Evolutionary conservation across 225 moss, liverwort and hornwort genomes (phyloP).

Genomic region (Marchantia paleacea): DNA sequence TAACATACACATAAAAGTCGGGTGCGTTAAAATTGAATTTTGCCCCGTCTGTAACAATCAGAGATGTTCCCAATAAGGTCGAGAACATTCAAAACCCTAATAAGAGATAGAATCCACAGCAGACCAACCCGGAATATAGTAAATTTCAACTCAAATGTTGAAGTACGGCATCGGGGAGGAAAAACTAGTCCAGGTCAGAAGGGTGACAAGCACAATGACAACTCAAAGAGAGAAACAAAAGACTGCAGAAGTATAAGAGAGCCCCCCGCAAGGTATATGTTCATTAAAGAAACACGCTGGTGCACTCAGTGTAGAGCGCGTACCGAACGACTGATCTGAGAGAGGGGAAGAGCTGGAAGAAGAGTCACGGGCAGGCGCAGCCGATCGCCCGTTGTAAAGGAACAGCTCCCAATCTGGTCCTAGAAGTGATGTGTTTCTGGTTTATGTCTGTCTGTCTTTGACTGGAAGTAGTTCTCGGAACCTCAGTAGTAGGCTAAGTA

Average conservation of each 20-base stretch:
- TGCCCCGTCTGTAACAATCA: not conserved
- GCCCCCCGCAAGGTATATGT: not conserved
- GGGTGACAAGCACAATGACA: not conserved
- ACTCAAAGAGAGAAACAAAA: not conserved
- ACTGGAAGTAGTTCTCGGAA: not conserved
- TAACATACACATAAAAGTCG: not conserved
- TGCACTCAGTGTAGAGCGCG: not conserved
- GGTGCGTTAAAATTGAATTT: not conserved
- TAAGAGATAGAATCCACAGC: not conserved
- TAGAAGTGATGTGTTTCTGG: not conserved
- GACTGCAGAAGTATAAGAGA: not conserved
- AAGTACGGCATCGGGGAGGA: not conserved
- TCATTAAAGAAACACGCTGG: not conserved
- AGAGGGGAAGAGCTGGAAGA: not conserved
- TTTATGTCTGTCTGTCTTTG: constrained; percentile 6
- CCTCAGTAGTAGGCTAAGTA: not conserved
- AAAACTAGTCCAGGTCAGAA: not conserved
- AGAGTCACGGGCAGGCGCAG: not conserved
- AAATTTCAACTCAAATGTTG: not conserved
- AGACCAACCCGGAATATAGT: not conserved
- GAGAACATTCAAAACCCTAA: not conserved
- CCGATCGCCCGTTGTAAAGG: not conserved
- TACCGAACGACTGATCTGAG: constrained; percentile 5
- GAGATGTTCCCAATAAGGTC: not conserved
- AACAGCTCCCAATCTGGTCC: constrained; percentile 9